These are phyloP conservation scores for Microcera coccophila DNA, from an alignment of 2,329 filamentous ascomycete species.

Conservation along the genomic window DNA sequence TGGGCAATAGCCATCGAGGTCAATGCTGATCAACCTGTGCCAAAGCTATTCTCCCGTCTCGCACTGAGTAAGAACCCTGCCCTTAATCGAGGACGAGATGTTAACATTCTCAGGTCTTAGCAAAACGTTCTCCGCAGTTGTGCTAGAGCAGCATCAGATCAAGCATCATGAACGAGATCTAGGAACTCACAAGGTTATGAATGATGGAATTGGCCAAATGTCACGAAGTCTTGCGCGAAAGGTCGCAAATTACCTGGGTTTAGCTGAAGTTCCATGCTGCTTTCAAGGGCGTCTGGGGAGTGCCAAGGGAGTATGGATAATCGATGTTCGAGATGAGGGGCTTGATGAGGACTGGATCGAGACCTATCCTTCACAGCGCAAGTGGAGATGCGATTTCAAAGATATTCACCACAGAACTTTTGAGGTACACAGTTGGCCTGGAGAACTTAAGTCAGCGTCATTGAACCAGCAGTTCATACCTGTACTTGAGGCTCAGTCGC, in stretches of 20 bases:
- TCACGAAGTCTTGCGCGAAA: conserved; percentile 55
- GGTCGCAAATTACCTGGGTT: conserved; percentile 48
- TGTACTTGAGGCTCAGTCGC: conserved; percentile 59
- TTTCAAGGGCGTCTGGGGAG: conserved; percentile 69
- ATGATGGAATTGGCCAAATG: conserved; percentile 63
- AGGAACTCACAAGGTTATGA: conserved; percentile 48
- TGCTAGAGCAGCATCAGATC: conserved; percentile 47
- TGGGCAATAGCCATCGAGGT: conserved; percentile 48
- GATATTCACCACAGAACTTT: conserved; percentile 57
- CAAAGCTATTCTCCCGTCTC: conserved; percentile 58
- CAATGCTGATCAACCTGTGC: conserved; percentile 44
- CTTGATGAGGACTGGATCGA: conserved; percentile 59
- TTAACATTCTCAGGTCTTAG: conserved; percentile 45
- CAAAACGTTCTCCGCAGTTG: conserved; percentile 44
- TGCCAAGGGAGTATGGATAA: conserved; percentile 72
- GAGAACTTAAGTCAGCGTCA: conserved; percentile 40
- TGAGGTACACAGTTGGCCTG: conserved; percentile 51
- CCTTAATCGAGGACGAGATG: not conserved
- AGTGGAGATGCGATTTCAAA: conserved; percentile 55
- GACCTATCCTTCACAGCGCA: conserved; percentile 62
- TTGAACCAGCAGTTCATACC: conserved; percentile 68
- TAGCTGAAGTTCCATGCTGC: conserved; percentile 55
- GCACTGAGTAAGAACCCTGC: conserved; percentile 43
- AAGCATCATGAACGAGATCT: conserved; percentile 21
- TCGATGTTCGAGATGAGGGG: conserved; percentile 47